Evolutionary conservation across 1,139 yeast genomes (phyloP), one percentile per base, ranked within the genome.

Genomic region (Kurtzmaniella quercitrusa): DNA sequence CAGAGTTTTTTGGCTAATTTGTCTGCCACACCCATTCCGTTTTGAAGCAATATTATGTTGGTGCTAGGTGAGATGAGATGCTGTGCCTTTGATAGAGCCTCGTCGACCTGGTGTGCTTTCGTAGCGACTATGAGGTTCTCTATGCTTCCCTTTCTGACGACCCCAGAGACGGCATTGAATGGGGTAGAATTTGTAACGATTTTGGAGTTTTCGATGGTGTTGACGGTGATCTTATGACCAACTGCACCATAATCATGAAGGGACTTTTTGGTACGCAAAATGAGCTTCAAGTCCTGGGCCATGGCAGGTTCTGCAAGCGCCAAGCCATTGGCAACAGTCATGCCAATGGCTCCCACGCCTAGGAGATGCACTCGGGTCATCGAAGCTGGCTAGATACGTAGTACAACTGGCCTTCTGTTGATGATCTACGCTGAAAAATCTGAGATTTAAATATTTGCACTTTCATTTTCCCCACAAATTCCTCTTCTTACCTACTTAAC

Each of bases 21-120:
- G 14, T 83, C 85, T 3, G 77, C 66, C 38, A 80, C 71, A 1
- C 95, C 95, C 73, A 82, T 70, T 2, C 94, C 95, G 56, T 87
- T 86, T 53, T 90, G 95, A 5, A 90, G 56, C n/a, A 91, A 62
- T 38, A 90, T 53, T 3, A 90, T 61, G 45, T 78, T 81, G 1
- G 91, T 74, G 3, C 63, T 51, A 5, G 63, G 51, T 17, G 60
- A 51, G 38, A 81, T 68, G 38, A 68, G 62, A 2, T 66, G 65
- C 23, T 67, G 51, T 48, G 79, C 73, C 24, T 72, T 72, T 34
- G 56, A 51, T 17, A 86, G 50, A 1, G 85, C 85, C 3, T 55
- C 46, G 14, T 62, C 63, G 0, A 80, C 72, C 36, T 75, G 82
- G 51, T 79, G 76, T 0, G 87, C 75, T 59, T 86, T 87, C 9